Conservation (phyloP, 139 green algal species). For the Mychonastes homosphaera region DNA sequence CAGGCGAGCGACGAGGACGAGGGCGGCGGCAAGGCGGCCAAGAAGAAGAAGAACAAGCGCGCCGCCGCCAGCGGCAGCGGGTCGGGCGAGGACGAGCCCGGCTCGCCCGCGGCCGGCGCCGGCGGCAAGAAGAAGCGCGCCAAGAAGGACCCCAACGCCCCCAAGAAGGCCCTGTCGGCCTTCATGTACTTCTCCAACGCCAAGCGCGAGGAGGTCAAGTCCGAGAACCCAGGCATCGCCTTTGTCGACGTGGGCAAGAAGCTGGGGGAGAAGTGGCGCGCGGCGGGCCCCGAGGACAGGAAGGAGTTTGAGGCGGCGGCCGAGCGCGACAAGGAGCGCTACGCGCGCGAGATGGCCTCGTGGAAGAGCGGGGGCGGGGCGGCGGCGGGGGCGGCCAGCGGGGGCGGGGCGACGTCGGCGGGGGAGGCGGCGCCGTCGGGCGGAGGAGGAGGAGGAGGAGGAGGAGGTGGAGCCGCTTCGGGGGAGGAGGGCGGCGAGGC, state of each 20-base stretch:
- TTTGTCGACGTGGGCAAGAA: conserved; percentile 49
- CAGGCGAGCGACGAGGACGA: conserved; percentile 16
- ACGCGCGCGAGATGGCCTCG: conserved; percentile 43
- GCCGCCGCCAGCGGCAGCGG: background rate
- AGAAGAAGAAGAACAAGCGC: conserved; percentile 22
- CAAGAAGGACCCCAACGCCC: conserved; percentile 71
- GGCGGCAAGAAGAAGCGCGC: conserved; percentile 44
- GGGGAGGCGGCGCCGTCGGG: no score
- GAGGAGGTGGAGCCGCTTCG: no score
- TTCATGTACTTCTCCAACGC: conserved; percentile 81
- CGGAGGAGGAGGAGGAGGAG: no score
- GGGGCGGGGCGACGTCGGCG: no score
- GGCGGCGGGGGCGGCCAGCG: no score
- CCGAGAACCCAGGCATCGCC: conserved; percentile 39
- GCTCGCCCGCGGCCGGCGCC: background rate
- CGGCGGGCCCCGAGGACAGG: conserved; percentile 52
- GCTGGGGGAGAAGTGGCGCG: conserved; percentile 72
- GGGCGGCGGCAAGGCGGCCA: conserved; percentile 26
- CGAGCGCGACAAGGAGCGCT: conserved; percentile 42
- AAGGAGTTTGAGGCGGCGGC: conserved; percentile 24
- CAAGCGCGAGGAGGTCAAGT: conserved; percentile 44
- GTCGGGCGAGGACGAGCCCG: background rate
- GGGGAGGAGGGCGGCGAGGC: no score
- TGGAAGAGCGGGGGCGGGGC: conserved; percentile 38
- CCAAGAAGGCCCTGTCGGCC: conserved; percentile 66